Base-by-base conservation (phyloP, 139 green algal genomes). In the Chlamydomonas urium region DNA sequence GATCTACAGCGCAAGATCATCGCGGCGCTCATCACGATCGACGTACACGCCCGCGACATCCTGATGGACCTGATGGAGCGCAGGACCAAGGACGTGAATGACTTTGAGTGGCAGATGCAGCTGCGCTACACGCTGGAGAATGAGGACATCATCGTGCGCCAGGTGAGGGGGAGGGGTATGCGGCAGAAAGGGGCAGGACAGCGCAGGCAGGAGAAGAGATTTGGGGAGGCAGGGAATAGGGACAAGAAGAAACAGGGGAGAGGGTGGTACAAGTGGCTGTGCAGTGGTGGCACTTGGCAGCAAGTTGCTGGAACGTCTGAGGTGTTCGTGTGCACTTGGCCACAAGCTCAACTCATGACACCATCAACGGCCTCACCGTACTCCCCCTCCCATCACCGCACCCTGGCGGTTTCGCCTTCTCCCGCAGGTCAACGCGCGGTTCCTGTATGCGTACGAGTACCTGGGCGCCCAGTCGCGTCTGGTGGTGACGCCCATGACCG, bases 51-150 rank as follows among this genome's bases (percentile, higher is more conserved):
- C 28, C 77, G 88, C 38, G 89, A 93, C 77, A 91, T 94, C 47
- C 79, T 93, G 58, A 77, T 83, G 24, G 70, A 86, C 33, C 79
- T 96, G 35, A 67, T 85, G 50, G 48, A 73, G 0, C 72, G 88
- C 26, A 71, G 66, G 32, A 79, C 85, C 8, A 72, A 69, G 23
- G 79, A 81, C 53, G 47, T 68, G 21, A 87, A 82, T 31, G 85
- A 91, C 32, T 96, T 96, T 79, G 73, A 86, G 47, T 96, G 91
- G 91, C 90, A 94, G 83, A 95, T 94, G 90, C 90, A 81, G 70
- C 75, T 77, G 53, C 72, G 89, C 26, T 96, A 94, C 74, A 87
- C 86, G 66, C 88, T 83, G 69, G 82, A 91, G 61, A 76, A 83
- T 37, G 81, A 91, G 68, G 81, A 92, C 65, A 42, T 90, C 38